Evolutionary conservation across 495 filamentous ascomycete genomes (phyloP).

Genomic region (Neurospora africana): DNA sequence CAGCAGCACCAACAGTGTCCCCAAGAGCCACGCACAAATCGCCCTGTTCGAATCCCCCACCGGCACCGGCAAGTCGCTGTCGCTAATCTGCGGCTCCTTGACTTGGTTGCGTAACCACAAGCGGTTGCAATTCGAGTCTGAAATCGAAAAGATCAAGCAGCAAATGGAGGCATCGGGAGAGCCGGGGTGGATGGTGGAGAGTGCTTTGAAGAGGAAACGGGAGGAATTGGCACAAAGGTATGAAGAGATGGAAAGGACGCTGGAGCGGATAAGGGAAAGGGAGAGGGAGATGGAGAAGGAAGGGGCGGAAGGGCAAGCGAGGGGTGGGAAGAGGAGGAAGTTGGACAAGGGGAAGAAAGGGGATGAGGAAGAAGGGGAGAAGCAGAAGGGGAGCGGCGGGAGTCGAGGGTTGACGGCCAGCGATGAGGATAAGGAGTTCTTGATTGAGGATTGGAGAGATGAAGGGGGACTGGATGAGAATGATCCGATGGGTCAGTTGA

Average conservation of each 20-base stretch:
- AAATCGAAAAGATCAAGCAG: constrained; percentile 16
- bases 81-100: constrained; percentile 82
- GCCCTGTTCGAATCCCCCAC: constrained; percentile 94
- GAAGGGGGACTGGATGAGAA: constrained; percentile 47
- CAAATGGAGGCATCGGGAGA: constrained; percentile 51
- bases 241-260: constrained; percentile 58
- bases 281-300: constrained; percentile 53
- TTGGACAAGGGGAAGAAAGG: neutral
- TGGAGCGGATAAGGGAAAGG: constrained; percentile 56
- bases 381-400: constrained; percentile 16
- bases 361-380: constrained; percentile 14
- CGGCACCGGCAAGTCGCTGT: constrained; percentile 88
- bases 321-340: constrained; percentile 20
- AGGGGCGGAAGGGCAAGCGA: constrained; percentile 23
- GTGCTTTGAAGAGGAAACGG: constrained; percentile 53
- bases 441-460: constrained; percentile 73
- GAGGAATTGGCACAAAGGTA: constrained; percentile 54
- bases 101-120: constrained; percentile 91
- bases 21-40: constrained; percentile 57
- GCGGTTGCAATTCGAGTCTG: constrained; percentile 49
- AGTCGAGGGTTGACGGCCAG: constrained; percentile 17
- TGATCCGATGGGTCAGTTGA: constrained; percentile 33
- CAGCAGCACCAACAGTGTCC: neutral
- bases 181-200: constrained; percentile 82
- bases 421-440: constrained; percentile 61